Percentiles rank a stretch among this genome's conserved stretches.
phyloP scores from a whole-genome alignment of 2,329 filamentous ascomycete species.

The Penicillium sp. region DNA sequence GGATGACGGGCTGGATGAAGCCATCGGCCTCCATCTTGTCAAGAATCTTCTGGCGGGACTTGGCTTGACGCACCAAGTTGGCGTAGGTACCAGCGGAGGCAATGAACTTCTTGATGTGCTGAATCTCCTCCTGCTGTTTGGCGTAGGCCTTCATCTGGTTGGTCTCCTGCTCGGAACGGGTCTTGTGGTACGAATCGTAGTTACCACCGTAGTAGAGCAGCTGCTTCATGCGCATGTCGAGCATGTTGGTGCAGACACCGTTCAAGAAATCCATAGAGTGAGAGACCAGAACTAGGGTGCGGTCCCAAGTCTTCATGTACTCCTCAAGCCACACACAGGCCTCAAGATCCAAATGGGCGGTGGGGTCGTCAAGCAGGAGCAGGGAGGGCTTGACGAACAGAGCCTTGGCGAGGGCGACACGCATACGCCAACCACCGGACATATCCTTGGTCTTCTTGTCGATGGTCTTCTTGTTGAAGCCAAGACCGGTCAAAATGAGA shows the following conservation, averaged over 20 bases:
- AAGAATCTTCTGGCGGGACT: slow-evolving; percentile 98
- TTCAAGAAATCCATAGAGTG: slow-evolving; percentile 99
- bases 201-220: slow-evolving; percentile 99
- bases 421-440: slow-evolving; percentile 99
- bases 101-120: slow-evolving; percentile 99
- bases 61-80: slow-evolving; percentile 97
- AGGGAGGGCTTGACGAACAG: slow-evolving; percentile 97
- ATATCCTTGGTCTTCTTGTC: slow-evolving; percentile 99
- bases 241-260: slow-evolving; percentile 97
- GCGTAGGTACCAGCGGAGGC: slow-evolving; percentile 99
- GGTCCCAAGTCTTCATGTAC: slow-evolving; percentile 99
- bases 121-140: slow-evolving; percentile 98
- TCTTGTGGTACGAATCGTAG: slow-evolving; percentile 98
- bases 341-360: slow-evolving; percentile 97
- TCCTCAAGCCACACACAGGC: slow-evolving; percentile 99
- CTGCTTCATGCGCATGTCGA: slow-evolving; percentile 88
- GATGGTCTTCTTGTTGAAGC: slow-evolving; percentile 98
- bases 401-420: slow-evolving; percentile 93
- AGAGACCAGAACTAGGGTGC: slow-evolving; percentile 91
- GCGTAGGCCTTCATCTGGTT: slow-evolving; percentile 99
- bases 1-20: slow-evolving; percentile 84
- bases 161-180: slow-evolving; percentile 83
- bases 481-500: slow-evolving; percentile 94
- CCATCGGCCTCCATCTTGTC: slow-evolving; percentile 99
- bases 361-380: slow-evolving; percentile 94